Evolutionary conservation across 1,284 basidiomycete species (phyloP), one percentile per base, ranked within the genome.

Genomic region (Phlebopus sp.): DNA sequence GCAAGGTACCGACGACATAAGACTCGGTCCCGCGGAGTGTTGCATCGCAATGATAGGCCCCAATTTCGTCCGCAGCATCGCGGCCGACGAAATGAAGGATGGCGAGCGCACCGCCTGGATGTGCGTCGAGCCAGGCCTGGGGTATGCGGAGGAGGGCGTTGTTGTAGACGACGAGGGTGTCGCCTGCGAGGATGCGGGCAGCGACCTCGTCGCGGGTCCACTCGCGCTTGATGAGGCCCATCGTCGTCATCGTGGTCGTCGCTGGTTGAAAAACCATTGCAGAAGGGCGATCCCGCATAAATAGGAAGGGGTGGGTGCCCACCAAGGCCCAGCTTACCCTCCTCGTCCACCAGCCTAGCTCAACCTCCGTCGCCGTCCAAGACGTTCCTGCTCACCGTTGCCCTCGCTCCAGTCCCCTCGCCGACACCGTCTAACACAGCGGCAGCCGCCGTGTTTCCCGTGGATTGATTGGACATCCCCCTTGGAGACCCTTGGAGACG

Each of bases 21-120:
- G 77, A 76, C 18, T 73, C 70, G 65, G 99, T 83, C 39, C 78
- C 72, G 19, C 72, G 70, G 45, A 83, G 71, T 36, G 92, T 88
- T 43, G 76, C 69, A 29, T 82, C 78, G 1, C 77, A 76, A 66
- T 99, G 96, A 70, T 93, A 98, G 10, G 92, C 96, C 54, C 92
- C 82, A 38, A 98, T 90, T 68, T 99, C 96, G 72, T 97, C 91
- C 3, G 87, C 83, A 0, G 94, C 96, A 65, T 99, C 95, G 43
- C 96, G 81, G 2, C 97, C 97, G 27, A 97, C 86, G 63, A 96
- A 98, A 71, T 99, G 97, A 23, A 97, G 82, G 52, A 99, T 84
- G 15, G 94, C 81, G 41, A 97, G 84, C 11, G 82, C 71, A 46
- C 96, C 95, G 37, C 96, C 97, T 0, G 96, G 96, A 65, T 99